Evolutionary conservation across 345 rosid species (phyloP).

Genomic region (Mallotus nudiflorus): DNA sequence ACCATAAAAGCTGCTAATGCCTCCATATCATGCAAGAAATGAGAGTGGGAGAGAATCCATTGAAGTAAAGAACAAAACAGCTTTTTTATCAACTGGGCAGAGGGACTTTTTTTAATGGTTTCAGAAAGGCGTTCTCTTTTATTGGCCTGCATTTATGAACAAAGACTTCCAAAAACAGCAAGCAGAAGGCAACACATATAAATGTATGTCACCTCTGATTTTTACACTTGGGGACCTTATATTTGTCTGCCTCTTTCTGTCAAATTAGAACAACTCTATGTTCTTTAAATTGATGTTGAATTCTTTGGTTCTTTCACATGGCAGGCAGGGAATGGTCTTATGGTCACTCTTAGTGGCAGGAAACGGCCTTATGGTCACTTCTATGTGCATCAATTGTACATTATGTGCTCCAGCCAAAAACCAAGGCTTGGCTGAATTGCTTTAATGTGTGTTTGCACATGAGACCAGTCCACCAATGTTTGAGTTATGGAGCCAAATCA

Average conservation of each 20-base stretch:
- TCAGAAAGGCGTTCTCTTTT: not conserved
- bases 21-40: conserved; percentile 10
- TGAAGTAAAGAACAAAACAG: conserved; percentile 16
- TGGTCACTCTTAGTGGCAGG: too few relatives aligned
- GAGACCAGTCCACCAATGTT: too few relatives aligned
- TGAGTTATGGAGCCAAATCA: too few relatives aligned
- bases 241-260: not conserved
- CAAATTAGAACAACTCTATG: conserved; percentile 5
- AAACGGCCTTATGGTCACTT: too few relatives aligned
- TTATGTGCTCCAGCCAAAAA: too few relatives aligned
- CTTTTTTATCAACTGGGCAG: not conserved
- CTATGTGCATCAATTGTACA: too few relatives aligned
- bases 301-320: not conserved
- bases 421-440: too few relatives aligned
- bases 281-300: conserved; percentile 5
- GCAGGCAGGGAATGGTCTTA: too few relatives aligned
- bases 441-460: too few relatives aligned
- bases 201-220: conserved; percentile 11
- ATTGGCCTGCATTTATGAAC: conserved; percentile 15
- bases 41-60: conserved; percentile 1
- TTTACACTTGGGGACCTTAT: conserved; percentile 11
- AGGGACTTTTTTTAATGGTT: conserved; percentile 16
- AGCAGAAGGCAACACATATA: conserved; percentile 8
- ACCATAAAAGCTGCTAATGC: conserved; percentile 28
- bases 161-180: conserved; percentile 13